phyloP scores from a whole-genome alignment of 768 basidiomycete genomes.

The Pleurotus ostreatus region DNA sequence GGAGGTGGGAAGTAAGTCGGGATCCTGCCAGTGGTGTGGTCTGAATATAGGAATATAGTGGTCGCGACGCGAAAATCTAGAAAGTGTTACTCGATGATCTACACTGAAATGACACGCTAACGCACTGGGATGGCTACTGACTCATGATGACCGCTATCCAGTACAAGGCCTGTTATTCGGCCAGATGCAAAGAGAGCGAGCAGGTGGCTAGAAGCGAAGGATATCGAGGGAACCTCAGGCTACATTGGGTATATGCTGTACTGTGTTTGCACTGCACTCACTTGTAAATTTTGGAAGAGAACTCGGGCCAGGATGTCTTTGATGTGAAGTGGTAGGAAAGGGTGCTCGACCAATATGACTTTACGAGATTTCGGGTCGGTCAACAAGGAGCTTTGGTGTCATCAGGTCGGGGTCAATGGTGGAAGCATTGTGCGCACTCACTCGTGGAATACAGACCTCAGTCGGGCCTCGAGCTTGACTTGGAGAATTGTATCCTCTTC shows the following conservation, averaged over 20 bases:
- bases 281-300: slow-evolving; percentile 88
- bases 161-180: slow-evolving; percentile 86
- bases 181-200: slow-evolving; percentile 84
- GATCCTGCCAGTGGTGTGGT: slow-evolving; percentile 89
- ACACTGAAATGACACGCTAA: slow-evolving; percentile 3
- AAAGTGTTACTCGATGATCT: neutral
- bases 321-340: slow-evolving; percentile 78
- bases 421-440: slow-evolving; percentile 33
- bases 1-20: slow-evolving; percentile 74
- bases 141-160: slow-evolving; percentile 92
- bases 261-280: slow-evolving; percentile 23
- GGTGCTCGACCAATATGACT: slow-evolving; percentile 89
- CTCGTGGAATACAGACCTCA: slow-evolving; percentile 84
- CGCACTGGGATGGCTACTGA: slow-evolving; percentile 83
- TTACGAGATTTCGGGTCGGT: slow-evolving; percentile 95
- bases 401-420: neutral
- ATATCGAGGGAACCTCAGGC: slow-evolving; percentile 84
- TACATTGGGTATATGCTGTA: neutral
- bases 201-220: slow-evolving; percentile 87
- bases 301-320: slow-evolving; percentile 86
- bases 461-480: slow-evolving; percentile 58
- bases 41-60: slow-evolving; percentile 76
- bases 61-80: slow-evolving; percentile 88
- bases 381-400: slow-evolving; percentile 66
- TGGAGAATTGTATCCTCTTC: slow-evolving; percentile 77